phyloP scores from a whole-genome alignment of 129 eudicot species.

The Gnaphalium uliginosum region DNA sequence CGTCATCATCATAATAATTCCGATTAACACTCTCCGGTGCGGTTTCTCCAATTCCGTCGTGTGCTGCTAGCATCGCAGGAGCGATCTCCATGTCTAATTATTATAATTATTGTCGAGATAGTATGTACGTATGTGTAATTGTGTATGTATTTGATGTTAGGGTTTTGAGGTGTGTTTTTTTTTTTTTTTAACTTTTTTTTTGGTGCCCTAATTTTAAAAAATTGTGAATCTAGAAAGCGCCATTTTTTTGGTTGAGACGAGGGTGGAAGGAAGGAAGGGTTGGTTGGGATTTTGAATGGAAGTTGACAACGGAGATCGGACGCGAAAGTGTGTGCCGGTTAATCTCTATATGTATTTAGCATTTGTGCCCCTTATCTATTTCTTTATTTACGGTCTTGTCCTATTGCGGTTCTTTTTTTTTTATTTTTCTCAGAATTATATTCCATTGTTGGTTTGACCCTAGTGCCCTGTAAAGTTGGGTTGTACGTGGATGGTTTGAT shows the following conservation, averaged over 20 bases:
- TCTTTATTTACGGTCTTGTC: constrained; percentile 6
- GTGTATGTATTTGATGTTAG: background rate
- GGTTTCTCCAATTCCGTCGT: constrained; percentile 25
- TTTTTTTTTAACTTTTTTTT: too few species aligned
- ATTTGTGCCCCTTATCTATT: background rate
- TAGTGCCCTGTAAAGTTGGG: too few species aligned
- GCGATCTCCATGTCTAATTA: constrained; percentile 48
- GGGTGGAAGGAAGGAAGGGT: background rate
- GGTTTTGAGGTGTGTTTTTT: background rate
- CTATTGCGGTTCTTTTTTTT: too few species aligned
- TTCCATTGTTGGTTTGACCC: constrained; percentile 1
- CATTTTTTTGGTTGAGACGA: background rate
- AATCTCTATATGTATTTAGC: background rate
- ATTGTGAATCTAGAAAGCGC: constrained; percentile 4
- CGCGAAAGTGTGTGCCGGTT: constrained; percentile 21
- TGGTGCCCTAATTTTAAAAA: background rate
- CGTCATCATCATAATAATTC: constrained; percentile 44
- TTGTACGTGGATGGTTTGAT: too few species aligned
- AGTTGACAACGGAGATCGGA: constrained; percentile 24
- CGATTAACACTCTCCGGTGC: background rate
- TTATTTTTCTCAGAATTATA: too few species aligned
- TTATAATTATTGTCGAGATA: background rate
- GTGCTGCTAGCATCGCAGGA: constrained; percentile 41
- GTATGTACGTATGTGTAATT: background rate
- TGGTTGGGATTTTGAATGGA: constrained; percentile 32